Evolutionary conservation across 306 rosid genomes (phyloP), one percentile per base, ranked within the genome.

Genomic region (Ormosia emarginata): DNA sequence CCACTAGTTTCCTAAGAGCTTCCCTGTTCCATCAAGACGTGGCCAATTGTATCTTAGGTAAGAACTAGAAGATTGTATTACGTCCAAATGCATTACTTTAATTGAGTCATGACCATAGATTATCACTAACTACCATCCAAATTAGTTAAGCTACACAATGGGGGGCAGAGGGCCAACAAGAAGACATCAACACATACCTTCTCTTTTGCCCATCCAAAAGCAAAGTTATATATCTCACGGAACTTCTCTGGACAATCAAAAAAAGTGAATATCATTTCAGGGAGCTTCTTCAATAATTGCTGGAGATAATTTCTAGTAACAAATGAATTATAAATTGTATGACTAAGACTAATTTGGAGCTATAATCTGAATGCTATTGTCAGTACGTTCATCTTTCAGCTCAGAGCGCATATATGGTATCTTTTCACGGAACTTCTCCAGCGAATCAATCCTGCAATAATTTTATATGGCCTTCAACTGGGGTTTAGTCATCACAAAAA

Each of bases 141-240:
- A 66, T 37, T 47, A 58, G 58, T 67, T 13, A 75, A 67, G 64
- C 69, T 49, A 49, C 59, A 61, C 37, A 69, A 57, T 64, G 71
- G 39, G 11, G 33, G 55, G 56, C 9, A 33, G 36, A 37, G 67
- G 66, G 59, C 56, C 6, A 82, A 58, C 76, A 62, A 71, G 55
- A 47, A 46, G 53, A 40, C 52, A 57, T 6, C 46, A 64, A 65
- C 30, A 29, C 85, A 34, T 89, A 95, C 99, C 98, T 95, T 95
- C 86, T 95, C 99, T 83, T 93, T 96, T 75, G 99, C 99, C 99
- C 99, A 96, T 80, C 93, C 91, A 89, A 96, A 96, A 69, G 99
- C 97, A 70, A 93, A 96, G 89, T 93, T 96, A 87, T 96, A 96
- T 57, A 96, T 93, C 87, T 96, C 99, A 7, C 97, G 92, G 61